phyloP scores from a whole-genome alignment of 1,139 yeast genomes.

The Maudiozyma humilis region DNA sequence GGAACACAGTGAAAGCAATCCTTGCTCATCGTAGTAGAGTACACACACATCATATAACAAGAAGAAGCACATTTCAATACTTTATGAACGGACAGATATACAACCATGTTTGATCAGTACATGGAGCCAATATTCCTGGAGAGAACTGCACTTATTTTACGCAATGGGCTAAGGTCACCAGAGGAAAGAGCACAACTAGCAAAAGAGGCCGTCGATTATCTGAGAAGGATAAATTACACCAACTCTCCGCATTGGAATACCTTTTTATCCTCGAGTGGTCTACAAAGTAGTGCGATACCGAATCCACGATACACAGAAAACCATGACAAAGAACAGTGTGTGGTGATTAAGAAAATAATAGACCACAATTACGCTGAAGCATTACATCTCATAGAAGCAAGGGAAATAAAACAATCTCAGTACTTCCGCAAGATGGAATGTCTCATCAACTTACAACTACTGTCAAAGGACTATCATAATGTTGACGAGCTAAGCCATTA shows the following conservation, averaged over 20 bases:
- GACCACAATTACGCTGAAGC: slow-evolving; percentile 21
- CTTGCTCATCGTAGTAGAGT: too few relatives aligned
- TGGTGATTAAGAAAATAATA: slow-evolving; percentile 10
- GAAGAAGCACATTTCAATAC: too few relatives aligned
- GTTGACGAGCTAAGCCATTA: slow-evolving; percentile 23
- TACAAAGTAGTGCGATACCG: background rate
- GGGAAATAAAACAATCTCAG: slow-evolving; percentile 3
- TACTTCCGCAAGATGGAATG: slow-evolving; percentile 16
- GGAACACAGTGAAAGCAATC: too few relatives aligned
- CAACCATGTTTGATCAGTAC: slow-evolving; percentile 2
- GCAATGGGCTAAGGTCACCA: slow-evolving; percentile 5
- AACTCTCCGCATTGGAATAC: slow-evolving; percentile 16
- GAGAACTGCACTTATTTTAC: slow-evolving; percentile 13
- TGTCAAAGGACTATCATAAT: slow-evolving; percentile 17
- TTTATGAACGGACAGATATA: too few relatives aligned
- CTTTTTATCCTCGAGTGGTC: slow-evolving; percentile 9
- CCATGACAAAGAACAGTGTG: background rate
- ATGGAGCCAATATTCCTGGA: slow-evolving; percentile 14
- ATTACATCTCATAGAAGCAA: slow-evolving; percentile 14
- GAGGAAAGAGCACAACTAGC: slow-evolving; percentile 12
- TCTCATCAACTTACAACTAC: slow-evolving; percentile 14
- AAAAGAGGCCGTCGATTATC: slow-evolving; percentile 10
- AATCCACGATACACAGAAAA: background rate
- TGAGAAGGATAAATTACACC: slow-evolving; percentile 9
- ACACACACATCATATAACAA: too few relatives aligned